phyloP scores from a whole-genome alignment of 345 rosid genomes.

The Citrus trifoliata region DNA sequence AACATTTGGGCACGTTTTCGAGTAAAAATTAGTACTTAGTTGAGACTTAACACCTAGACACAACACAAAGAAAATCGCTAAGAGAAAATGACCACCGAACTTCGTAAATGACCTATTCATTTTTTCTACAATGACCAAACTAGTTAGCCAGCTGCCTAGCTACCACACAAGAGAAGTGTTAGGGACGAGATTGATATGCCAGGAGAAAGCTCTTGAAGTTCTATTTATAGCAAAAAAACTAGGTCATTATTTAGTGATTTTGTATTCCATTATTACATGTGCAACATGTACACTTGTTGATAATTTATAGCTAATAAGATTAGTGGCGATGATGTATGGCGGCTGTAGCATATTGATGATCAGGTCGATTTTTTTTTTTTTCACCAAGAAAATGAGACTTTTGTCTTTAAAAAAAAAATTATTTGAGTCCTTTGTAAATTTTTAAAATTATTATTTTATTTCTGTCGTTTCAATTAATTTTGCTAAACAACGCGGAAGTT shows the following conservation, averaged over 20 bases:
- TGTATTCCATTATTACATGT: background rate
- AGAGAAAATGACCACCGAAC: slow-evolving; percentile 16
- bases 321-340: slow-evolving; percentile 48
- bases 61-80: slow-evolving; percentile 26
- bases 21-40: slow-evolving; percentile 43
- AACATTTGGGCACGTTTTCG: slow-evolving; percentile 48
- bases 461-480: too few relatives aligned
- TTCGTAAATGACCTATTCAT: slow-evolving; percentile 26
- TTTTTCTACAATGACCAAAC: background rate
- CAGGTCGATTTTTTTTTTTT: background rate
- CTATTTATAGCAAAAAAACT: slow-evolving; percentile 23
- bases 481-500: too few relatives aligned
- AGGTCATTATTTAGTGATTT: slow-evolving; percentile 1
- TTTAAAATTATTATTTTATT: too few relatives aligned
- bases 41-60: slow-evolving; percentile 42
- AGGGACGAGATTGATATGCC: background rate
- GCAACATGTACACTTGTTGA: background rate
- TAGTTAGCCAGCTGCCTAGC: too few relatives aligned
- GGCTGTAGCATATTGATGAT: slow-evolving; percentile 24
- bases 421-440: too few relatives aligned
- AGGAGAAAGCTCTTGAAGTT: background rate
- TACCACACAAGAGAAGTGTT: background rate
- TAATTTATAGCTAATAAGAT: background rate
- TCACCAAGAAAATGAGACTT: background rate
- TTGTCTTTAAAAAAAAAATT: too few relatives aligned